Evolutionary conservation across 2,329 filamentous ascomycete species (phyloP), one percentile per base, ranked within the genome.

Genomic region (Dactylellina drechsleri): DNA sequence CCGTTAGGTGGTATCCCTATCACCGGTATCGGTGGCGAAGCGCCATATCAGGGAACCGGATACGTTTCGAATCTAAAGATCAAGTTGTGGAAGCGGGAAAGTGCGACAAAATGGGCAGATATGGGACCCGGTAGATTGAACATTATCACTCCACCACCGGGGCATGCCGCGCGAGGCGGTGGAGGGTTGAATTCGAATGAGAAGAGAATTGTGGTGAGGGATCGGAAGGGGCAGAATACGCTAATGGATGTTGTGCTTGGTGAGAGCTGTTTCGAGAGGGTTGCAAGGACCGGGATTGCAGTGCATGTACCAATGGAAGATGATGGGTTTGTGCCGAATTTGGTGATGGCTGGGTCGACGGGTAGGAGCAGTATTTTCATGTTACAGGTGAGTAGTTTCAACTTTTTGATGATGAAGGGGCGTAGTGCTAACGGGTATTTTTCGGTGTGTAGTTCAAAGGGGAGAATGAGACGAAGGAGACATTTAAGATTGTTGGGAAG

Each of bases 251-350:
- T 92, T 0, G 93, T 93, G 56, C 84, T 97, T 1, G 91, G 91
- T 10, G 92, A 93, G 80, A 91, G 88, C 67, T 93, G 91, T 80
- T 96, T 97, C 82, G 91, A 93, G 78, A 85, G 91, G 16, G 88
- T 97, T 74, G 93, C 92, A 4, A 88, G 91, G 77, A 91, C 91
- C 40, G 93, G 93, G 54, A 94, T 97, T 79, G 92, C 95, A 0
- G 89, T 96, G 66, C 93, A 91, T 77, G 90, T 97, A 41, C 95
- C 92, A 88, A 91, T 95, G 81, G 87, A 89, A 77, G 87, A 87
- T 76, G 85, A 87, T 23, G 87, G 87, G 23, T 82, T 85, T 40
- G 77, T 78, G 47, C 78, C 87, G 0, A 84, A 84, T 31, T 83
- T 85, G 61, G 85, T 85, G 2, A 68, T 54, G 45, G 71, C 89